phyloP scores from a whole-genome alignment of 2,329 filamentous ascomycete species.

The Sporothrix pseudoabietina region DNA sequence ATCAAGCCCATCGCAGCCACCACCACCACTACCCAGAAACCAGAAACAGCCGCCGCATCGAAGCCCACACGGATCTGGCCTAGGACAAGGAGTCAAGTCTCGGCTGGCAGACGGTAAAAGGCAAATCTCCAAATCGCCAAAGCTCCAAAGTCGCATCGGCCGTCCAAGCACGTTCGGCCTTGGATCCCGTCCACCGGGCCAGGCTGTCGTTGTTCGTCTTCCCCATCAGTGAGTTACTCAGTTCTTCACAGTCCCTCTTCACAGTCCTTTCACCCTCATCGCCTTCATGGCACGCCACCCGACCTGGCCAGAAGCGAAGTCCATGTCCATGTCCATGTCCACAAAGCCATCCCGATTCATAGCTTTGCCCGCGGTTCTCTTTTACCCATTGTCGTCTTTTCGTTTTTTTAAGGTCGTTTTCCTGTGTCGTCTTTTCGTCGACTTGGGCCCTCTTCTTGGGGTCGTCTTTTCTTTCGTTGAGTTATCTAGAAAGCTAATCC shows the following conservation, averaged over 20 bases:
- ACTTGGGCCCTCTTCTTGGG: neutral
- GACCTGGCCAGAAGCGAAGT: neutral
- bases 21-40: too few species aligned
- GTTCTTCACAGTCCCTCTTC: neutral
- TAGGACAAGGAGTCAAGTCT: neutral
- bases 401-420: neutral
- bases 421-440: neutral
- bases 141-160: neutral
- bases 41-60: neutral
- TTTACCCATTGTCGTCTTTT: neutral
- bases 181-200: constrained; percentile 26
- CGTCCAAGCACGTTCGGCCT: constrained; percentile 19
- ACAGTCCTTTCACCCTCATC: neutral
- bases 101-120: neutral
- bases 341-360: neutral
- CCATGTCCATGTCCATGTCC: neutral
- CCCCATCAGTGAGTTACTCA: neutral
- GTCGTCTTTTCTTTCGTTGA: neutral
- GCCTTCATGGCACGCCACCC: neutral
- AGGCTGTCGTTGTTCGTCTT: neutral
- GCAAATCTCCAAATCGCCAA: neutral
- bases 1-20: neutral
- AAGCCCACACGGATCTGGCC: neutral
- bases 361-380: neutral
- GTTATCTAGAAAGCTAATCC: constrained; percentile 14